Percentiles rank a stretch among this genome's conserved stretches.
Conservation (phyloP, 2,329 filamentous ascomycete species). For the Penicillium paneum region DNA sequence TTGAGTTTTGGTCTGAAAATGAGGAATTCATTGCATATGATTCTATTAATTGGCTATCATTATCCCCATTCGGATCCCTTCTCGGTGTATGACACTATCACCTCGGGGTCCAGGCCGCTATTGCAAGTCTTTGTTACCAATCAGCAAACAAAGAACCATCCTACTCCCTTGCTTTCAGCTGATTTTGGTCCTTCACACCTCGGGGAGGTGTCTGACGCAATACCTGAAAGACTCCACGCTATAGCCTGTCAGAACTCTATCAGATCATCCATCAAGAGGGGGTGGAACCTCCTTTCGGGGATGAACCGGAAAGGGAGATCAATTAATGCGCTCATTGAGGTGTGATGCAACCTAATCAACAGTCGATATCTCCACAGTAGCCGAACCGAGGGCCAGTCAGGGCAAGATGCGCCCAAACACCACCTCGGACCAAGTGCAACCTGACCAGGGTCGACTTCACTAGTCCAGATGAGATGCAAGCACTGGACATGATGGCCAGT, state of each 20-base stretch:
- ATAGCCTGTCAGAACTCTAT: constrained; percentile 8
- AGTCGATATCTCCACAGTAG: not conserved
- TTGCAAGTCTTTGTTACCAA: constrained; percentile 10
- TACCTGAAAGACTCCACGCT: constrained; percentile 2
- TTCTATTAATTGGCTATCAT: not conserved
- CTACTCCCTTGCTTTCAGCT: constrained; percentile 15
- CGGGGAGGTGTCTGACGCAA: not conserved
- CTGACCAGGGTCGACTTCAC: not conserved
- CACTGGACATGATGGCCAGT: constrained; percentile 5
- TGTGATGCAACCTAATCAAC: constrained; percentile 14
- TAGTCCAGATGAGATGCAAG: not conserved
- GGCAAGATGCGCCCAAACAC: not conserved
- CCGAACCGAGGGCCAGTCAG: not conserved
- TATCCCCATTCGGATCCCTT: not conserved
- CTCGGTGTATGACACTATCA: constrained; percentile 18
- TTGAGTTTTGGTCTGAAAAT: not conserved
- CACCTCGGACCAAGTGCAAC: not conserved
- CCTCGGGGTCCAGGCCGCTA: constrained; percentile 7
- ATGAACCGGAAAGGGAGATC: constrained; percentile 7
- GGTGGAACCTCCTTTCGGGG: not conserved
- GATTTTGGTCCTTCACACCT: not conserved
- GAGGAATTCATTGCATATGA: constrained; percentile 7
- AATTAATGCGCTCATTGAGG: not conserved
- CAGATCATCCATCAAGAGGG: not conserved
- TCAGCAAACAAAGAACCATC: constrained; percentile 7